These are phyloP conservation scores for Trichopus zeylanicus DNA, from an alignment of 116 monocot species.

Conservation along the genomic window DNA sequence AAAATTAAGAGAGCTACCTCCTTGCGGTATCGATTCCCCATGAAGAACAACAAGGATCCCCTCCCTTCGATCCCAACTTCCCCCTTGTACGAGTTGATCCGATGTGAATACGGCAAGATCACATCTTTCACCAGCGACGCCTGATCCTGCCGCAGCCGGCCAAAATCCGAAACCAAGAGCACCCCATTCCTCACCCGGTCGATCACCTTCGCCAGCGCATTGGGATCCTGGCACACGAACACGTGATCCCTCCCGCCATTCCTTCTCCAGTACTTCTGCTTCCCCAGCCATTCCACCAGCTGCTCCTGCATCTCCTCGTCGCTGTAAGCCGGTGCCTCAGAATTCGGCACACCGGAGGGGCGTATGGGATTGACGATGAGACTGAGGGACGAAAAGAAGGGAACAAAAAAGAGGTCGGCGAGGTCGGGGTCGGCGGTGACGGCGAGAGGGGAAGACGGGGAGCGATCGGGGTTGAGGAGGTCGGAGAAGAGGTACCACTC, in stretches of 20 bases:
- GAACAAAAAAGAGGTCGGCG: slow-evolving; percentile 85
- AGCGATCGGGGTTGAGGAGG: slow-evolving; percentile 22
- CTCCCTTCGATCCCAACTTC: slow-evolving; percentile 50
- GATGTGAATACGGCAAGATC: slow-evolving; percentile 81
- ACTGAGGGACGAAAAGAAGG: slow-evolving; percentile 90
- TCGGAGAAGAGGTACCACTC: slow-evolving; percentile 82
- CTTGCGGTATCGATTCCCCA: slow-evolving; percentile 92
- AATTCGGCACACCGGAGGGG: slow-evolving; percentile 7
- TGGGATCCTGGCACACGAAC: slow-evolving; percentile 86
- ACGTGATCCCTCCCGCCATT: slow-evolving; percentile 89
- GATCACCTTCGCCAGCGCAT: slow-evolving; percentile 70
- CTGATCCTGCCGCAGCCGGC: slow-evolving; percentile 65
- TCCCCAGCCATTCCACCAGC: slow-evolving; percentile 72
- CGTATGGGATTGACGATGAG: slow-evolving; percentile 72
- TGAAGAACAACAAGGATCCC: slow-evolving; percentile 77
- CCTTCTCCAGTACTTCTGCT: slow-evolving; percentile 65
- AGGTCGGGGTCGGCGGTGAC: slow-evolving; percentile 43
- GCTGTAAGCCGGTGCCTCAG: slow-evolving; percentile 27
- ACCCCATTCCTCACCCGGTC: slow-evolving; percentile 59
- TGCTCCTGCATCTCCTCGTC: slow-evolving; percentile 87
- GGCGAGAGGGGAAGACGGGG: slow-evolving; percentile 21
- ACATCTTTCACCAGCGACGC: slow-evolving; percentile 89
- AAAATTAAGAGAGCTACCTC: slow-evolving; percentile 41
- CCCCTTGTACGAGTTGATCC: slow-evolving; percentile 76
- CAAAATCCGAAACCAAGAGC: slow-evolving; percentile 83